phyloP scores from a whole-genome alignment of 2,329 filamentous ascomycete species.

The Pseudocercospora macadamiae region DNA sequence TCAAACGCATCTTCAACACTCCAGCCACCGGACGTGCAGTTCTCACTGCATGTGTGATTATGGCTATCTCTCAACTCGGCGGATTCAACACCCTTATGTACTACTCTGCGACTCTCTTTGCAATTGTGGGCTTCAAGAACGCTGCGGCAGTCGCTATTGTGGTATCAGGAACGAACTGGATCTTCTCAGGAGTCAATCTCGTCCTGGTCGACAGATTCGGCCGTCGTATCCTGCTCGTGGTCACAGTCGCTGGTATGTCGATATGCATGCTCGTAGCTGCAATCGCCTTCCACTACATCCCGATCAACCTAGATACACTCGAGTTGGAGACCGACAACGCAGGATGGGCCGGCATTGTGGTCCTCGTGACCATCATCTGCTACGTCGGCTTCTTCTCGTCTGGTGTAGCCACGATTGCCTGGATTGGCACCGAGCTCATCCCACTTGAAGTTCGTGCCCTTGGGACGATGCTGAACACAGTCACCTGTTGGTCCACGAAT shows the following conservation, averaged over 20 bases:
- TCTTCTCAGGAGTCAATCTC: conserved; percentile 55
- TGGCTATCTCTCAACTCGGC: conserved; percentile 55
- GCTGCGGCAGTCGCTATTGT: conserved; percentile 52
- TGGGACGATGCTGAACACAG: conserved; percentile 53
- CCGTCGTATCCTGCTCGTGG: conserved; percentile 49
- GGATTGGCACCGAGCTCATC: conserved; percentile 53
- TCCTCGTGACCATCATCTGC: conserved; percentile 50
- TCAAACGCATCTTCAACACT: conserved; percentile 52
- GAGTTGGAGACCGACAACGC: conserved; percentile 41
- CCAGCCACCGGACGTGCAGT: conserved; percentile 52
- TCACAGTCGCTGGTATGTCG: conserved; percentile 51
- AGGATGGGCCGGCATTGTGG: conserved; percentile 41
- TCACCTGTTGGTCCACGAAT: conserved; percentile 50
- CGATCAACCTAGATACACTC: conserved; percentile 48
- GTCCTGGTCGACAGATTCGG: conserved; percentile 52
- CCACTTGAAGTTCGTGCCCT: conserved; percentile 54
- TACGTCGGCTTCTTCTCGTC: conserved; percentile 50
- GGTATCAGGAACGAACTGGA: conserved; percentile 52
- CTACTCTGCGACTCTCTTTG: conserved; percentile 48
- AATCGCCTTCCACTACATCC: conserved; percentile 52
- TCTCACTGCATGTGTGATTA: conserved; percentile 53
- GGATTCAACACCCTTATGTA: conserved; percentile 52
- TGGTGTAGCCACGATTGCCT: conserved; percentile 53
- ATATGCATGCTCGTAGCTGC: conserved; percentile 47
- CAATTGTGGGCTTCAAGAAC: conserved; percentile 54